A percentile compares a stretch with the other conserved stretches of the same genome.
Evolutionary conservation across 2,329 filamentous ascomycete genomes (phyloP).

Genomic region (Apiospora kogelbergensis): DNA sequence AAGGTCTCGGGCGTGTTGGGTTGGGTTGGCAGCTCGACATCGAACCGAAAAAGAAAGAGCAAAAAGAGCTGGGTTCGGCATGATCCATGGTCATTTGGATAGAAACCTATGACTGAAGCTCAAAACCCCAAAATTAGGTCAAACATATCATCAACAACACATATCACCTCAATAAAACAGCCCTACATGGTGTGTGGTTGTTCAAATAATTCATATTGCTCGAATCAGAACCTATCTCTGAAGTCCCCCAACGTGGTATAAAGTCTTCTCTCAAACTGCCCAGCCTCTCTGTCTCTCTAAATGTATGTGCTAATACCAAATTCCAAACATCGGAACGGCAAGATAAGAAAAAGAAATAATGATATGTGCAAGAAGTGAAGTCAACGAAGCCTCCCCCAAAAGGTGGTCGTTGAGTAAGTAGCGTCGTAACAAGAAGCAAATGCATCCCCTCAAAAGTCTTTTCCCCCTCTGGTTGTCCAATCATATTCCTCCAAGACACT

Average conservation of each 20-base stretch:
- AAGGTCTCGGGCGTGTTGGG: no score
- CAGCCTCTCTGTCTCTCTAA: neutral
- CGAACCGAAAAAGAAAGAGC: no score
- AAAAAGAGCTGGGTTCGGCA: no score
- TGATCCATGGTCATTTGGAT: no score
- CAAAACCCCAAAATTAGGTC: no score
- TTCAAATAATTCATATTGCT: neutral
- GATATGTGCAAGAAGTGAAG: conserved; percentile 1
- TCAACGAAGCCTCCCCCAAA: neutral
- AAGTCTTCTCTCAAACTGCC: neutral
- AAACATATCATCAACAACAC: no score
- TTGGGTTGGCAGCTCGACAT: no score
- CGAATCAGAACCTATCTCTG: neutral
- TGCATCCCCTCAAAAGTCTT: neutral
- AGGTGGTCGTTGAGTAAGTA: neutral
- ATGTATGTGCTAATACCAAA: neutral
- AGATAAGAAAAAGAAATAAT: neutral
- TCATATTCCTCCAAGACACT: neutral
- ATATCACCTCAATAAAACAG: no score
- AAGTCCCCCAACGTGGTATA: neutral
- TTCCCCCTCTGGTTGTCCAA: neutral
- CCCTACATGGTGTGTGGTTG: no score
- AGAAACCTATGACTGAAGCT: no score
- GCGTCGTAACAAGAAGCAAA: neutral
- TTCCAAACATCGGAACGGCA: neutral